phyloP scores from a whole-genome alignment of 805 yeast species.

The Debaryomyces castellii region DNA sequence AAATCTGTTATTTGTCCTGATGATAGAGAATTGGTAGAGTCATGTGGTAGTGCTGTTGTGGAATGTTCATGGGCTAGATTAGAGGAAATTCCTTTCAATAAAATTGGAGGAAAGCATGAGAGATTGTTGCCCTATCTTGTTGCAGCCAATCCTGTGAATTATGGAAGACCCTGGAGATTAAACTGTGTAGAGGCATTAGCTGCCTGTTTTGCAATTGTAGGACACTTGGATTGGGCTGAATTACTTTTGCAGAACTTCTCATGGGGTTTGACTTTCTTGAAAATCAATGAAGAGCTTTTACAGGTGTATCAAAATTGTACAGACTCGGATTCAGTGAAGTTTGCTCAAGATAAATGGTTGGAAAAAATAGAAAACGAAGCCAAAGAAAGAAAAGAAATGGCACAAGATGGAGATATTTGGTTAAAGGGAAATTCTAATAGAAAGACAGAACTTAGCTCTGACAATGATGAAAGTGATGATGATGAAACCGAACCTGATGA shows the following conservation, averaged over 20 bases:
- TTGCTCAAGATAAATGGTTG: slow-evolving; percentile 76
- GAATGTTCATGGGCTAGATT: slow-evolving; percentile 98
- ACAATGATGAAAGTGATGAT: slow-evolving; percentile 8
- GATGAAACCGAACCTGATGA: slow-evolving; percentile 9
- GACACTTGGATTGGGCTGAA: slow-evolving; percentile 86
- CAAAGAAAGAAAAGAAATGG: slow-evolving; percentile 55
- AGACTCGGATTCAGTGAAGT: slow-evolving; percentile 69
- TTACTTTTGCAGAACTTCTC: slow-evolving; percentile 75
- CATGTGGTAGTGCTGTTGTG: slow-evolving; percentile 91
- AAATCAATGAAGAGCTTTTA: slow-evolving; percentile 76
- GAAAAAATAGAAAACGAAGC: slow-evolving; percentile 65
- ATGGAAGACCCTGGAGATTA: slow-evolving; percentile 92
- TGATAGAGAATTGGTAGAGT: slow-evolving; percentile 75
- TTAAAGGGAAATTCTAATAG: slow-evolving; percentile 75
- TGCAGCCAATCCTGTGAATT: slow-evolving; percentile 96
- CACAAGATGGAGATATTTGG: slow-evolving; percentile 66
- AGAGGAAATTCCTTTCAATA: slow-evolving; percentile 93
- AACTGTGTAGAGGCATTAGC: slow-evolving; percentile 98
- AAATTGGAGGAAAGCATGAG: slow-evolving; percentile 89
- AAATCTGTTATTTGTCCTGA: slow-evolving; percentile 86
- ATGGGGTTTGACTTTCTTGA: slow-evolving; percentile 90
- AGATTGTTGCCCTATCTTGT: slow-evolving; percentile 86
- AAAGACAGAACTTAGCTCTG: slow-evolving; percentile 4
- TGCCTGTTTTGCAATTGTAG: slow-evolving; percentile 93
- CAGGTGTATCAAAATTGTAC: slow-evolving; percentile 76